Conservation (phyloP, 2,329 filamentous ascomycete species). For the Lasiodiplodia sp. region DNA sequence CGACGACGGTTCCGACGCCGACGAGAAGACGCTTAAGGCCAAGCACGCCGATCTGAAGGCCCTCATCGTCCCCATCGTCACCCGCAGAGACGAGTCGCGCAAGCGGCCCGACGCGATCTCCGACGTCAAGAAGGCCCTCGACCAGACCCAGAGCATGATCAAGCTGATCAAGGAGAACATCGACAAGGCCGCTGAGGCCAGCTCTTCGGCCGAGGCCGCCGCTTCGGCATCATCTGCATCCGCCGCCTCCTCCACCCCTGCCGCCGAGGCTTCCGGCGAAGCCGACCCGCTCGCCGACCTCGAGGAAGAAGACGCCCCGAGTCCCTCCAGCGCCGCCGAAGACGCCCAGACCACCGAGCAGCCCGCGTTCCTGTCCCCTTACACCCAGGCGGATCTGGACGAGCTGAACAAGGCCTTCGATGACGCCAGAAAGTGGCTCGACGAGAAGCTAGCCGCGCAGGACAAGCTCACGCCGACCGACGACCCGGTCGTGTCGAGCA, state of each 20-base stretch:
- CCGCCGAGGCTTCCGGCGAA: conserved; percentile 51
- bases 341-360: conserved; percentile 37
- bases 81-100: conserved; percentile 74
- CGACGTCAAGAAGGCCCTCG: conserved; percentile 72
- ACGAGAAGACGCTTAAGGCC: conserved; percentile 75
- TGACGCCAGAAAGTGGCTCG: conserved; percentile 75
- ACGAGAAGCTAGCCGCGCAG: conserved; percentile 74
- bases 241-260: conserved; percentile 55
- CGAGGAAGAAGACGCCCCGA: conserved; percentile 71
- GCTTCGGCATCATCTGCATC: conserved; percentile 48
- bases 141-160: conserved; percentile 74
- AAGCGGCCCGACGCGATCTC: conserved; percentile 75
- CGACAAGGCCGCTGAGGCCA: conserved; percentile 68
- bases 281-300: conserved; percentile 49
- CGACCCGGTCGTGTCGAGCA: conserved; percentile 75
- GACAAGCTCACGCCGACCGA: conserved; percentile 72
- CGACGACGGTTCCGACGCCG: conserved; percentile 79
- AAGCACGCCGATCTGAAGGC: conserved; percentile 79
- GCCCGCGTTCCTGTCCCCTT: conserved; percentile 74
- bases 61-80: conserved; percentile 78
- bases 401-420: conserved; percentile 69
- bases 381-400: conserved; percentile 75
- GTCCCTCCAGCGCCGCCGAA: conserved; percentile 48
- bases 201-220: conserved; percentile 41
- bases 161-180: conserved; percentile 75